Percentiles rank a stretch among this genome's conserved stretches.
Evolutionary conservation across 495 filamentous ascomycete species (phyloP).

Genomic region (Neurospora sp.): DNA sequence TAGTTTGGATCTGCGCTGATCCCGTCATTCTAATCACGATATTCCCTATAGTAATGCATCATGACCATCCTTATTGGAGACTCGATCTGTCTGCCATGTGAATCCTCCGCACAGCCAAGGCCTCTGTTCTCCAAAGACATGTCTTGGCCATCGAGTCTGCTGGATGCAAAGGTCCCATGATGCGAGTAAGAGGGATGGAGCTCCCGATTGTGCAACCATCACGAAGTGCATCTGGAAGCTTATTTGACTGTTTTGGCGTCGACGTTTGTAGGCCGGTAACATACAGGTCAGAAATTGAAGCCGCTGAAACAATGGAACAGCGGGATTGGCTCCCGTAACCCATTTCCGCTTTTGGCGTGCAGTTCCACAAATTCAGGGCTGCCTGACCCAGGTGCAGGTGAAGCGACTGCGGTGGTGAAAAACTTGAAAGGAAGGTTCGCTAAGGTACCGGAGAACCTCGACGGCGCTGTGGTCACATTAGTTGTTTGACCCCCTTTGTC

Average conservation of each 20-base stretch:
- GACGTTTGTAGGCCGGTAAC: neutral
- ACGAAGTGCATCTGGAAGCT: neutral
- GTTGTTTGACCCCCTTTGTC: neutral
- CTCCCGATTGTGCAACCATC: neutral
- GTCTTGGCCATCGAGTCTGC: neutral
- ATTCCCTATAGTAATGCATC: neutral
- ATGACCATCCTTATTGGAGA: neutral
- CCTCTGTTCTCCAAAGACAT: neutral
- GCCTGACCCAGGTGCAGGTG: neutral
- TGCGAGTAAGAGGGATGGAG: neutral
- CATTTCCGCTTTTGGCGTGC: neutral
- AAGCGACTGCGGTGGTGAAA: neutral
- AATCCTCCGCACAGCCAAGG: neutral
- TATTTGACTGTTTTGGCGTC: neutral
- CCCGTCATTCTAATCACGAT: neutral
- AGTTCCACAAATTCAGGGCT: neutral
- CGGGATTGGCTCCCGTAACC: neutral
- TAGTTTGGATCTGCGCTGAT: neutral
- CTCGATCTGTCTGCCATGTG: neutral
- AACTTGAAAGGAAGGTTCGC: neutral
- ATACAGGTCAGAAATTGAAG: neutral
- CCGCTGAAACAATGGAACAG: neutral
- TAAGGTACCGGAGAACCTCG: neutral
- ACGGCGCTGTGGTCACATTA: neutral
- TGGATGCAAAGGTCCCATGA: neutral